Evolutionary conservation across 108 stramenopile genomes (phyloP).

Genomic region (Aurantiochytrium sp.): DNA sequence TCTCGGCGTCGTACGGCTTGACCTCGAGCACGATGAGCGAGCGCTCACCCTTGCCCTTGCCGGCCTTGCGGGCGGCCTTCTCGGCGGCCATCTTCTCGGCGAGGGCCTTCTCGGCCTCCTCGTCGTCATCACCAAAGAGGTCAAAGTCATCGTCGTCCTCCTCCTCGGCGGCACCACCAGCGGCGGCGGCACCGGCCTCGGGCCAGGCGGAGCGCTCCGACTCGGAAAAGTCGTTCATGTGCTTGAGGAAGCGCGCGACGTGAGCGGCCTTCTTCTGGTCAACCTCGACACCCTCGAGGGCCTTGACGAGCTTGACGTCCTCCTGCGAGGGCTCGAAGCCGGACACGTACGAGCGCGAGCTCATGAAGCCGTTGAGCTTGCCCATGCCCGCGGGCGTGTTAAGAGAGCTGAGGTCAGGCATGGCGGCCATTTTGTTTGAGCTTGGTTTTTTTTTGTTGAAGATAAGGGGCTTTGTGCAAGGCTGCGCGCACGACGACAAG

Average conservation of each 20-base stretch:
- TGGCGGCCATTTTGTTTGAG: background rate
- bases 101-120: slow-evolving; percentile 11
- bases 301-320: slow-evolving; percentile 19
- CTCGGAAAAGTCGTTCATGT: slow-evolving; percentile 6
- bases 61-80: slow-evolving; percentile 17
- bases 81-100: slow-evolving; percentile 17
- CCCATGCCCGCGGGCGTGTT: slow-evolving; percentile 18
- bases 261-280: background rate
- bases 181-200: background rate
- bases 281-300: background rate
- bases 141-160: background rate
- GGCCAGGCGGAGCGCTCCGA: background rate
- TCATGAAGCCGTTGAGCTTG: slow-evolving; percentile 16
- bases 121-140: background rate
- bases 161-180: background rate
- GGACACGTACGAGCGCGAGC: background rate
- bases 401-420: background rate
- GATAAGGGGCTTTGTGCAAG: too few relatives aligned
- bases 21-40: slow-evolving; percentile 51
- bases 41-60: slow-evolving; percentile 28
- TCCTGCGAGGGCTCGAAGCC: background rate
- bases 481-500: too few relatives aligned
- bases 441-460: background rate
- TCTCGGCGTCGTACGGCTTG: slow-evolving; percentile 52
- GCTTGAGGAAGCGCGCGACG: slow-evolving; percentile 17